phyloP scores from a whole-genome alignment of 2,329 filamentous ascomycete species.

The Fusarium chaquense region DNA sequence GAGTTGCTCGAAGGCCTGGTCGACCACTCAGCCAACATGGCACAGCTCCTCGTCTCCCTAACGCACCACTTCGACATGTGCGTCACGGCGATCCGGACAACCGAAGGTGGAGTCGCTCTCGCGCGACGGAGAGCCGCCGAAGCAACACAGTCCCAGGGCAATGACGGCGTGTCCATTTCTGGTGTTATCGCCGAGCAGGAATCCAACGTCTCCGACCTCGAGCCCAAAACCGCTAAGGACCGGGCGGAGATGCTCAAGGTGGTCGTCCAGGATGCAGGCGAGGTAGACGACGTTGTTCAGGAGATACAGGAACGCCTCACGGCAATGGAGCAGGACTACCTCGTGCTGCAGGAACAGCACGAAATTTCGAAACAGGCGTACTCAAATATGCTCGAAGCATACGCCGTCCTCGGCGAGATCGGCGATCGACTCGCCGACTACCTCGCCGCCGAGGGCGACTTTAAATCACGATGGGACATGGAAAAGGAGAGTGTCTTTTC shows the following conservation, averaged over 20 bases:
- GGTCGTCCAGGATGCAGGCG: constrained; percentile 76
- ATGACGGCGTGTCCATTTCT: constrained; percentile 70
- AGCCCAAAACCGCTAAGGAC: constrained; percentile 80
- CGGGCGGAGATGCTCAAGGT: constrained; percentile 86
- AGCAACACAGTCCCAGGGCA: constrained; percentile 61
- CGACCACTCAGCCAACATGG: constrained; percentile 83
- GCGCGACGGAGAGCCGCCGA: constrained; percentile 77
- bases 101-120: constrained; percentile 80
- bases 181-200: constrained; percentile 73
- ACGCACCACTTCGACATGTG: constrained; percentile 94
- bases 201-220: constrained; percentile 64
- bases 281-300: constrained; percentile 74
- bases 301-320: constrained; percentile 80
- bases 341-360: constrained; percentile 72
- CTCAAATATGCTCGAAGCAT: constrained; percentile 70
- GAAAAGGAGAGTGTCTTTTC: constrained; percentile 77
- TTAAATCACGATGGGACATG: constrained; percentile 76
- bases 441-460: constrained; percentile 73
- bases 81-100: constrained; percentile 89
- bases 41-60: constrained; percentile 80
- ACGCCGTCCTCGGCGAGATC: constrained; percentile 75
- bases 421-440: constrained; percentile 74
- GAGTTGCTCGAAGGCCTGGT: constrained; percentile 73
- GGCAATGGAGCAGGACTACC: constrained; percentile 80
- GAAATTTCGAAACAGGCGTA: constrained; percentile 64